Conservation (phyloP, 257 asterid genomes). For the Salvia hispanica region DNA sequence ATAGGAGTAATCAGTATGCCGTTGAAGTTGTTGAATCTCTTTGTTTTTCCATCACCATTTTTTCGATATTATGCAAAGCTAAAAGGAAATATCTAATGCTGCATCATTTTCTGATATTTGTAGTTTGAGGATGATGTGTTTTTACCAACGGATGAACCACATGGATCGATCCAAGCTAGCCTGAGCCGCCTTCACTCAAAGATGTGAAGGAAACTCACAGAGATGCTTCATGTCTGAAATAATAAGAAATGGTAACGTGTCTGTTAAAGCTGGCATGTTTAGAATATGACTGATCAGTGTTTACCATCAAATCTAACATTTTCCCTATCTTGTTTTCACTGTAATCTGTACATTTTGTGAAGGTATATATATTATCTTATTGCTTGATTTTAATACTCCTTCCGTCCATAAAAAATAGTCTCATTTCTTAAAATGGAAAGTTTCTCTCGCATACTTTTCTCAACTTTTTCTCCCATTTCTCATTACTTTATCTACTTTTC, state of each 20-base stretch:
- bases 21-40: background rate
- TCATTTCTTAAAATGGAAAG: too few species aligned
- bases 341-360: background rate
- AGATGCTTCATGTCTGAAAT: background rate
- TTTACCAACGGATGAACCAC: constrained; percentile 94
- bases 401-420: too few species aligned
- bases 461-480: too few species aligned
- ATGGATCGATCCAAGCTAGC: constrained; percentile 89
- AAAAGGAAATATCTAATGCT: constrained; percentile 13
- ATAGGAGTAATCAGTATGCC: background rate
- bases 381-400: background rate
- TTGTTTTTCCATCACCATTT: background rate
- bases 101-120: constrained; percentile 21
- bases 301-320: background rate
- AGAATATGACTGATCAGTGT: constrained; percentile 4
- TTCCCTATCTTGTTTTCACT: background rate
- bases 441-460: too few species aligned
- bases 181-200: constrained; percentile 73
- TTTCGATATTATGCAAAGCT: background rate
- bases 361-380: background rate
- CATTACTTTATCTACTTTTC: too few species aligned
- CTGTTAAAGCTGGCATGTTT: constrained; percentile 6
- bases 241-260: constrained; percentile 15
- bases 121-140: constrained; percentile 93
- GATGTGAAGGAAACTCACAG: constrained; percentile 57